Conservation (phyloP, 2,329 filamentous ascomycete species). For the Aspergillaceae sp. region DNA sequence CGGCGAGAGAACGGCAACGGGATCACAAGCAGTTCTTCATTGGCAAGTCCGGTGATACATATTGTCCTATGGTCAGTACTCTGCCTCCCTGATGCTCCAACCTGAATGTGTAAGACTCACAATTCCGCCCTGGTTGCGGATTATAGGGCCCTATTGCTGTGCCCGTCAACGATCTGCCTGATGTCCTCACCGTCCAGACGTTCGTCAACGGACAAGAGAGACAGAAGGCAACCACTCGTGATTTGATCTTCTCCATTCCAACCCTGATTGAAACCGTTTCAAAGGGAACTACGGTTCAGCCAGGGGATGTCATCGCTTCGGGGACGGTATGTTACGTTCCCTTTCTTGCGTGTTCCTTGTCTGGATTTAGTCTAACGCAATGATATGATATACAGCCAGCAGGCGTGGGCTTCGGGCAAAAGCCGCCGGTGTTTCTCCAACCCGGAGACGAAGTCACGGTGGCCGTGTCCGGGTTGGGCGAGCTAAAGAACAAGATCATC, state of each 20-base stretch:
- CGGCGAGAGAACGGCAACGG: slow-evolving; percentile 45
- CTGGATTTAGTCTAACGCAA: slow-evolving; percentile 31
- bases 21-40: slow-evolving; percentile 56
- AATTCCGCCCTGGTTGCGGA: too few relatives aligned
- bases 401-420: slow-evolving; percentile 1
- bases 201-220: slow-evolving; percentile 44
- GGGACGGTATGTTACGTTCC: slow-evolving; percentile 30
- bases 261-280: slow-evolving; percentile 42
- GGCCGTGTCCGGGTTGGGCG: neutral
- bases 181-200: slow-evolving; percentile 36
- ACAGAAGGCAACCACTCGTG: slow-evolving; percentile 41
- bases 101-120: neutral
- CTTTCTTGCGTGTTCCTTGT: too few relatives aligned
- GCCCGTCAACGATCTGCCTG: slow-evolving; percentile 37
- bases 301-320: slow-evolving; percentile 45
- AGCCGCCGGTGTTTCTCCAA: neutral
- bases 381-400: neutral
- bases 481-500: neutral
- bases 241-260: slow-evolving; percentile 45
- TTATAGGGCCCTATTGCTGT: slow-evolving; percentile 43
- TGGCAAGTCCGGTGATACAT: slow-evolving; percentile 49
- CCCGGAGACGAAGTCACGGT: neutral
- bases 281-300: slow-evolving; percentile 43
- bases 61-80: slow-evolving; percentile 40
- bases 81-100: too few relatives aligned